Base-by-base conservation (phyloP, 192 early-diverging fungal species). In the Rhizoclosmatium globosum region DNA sequence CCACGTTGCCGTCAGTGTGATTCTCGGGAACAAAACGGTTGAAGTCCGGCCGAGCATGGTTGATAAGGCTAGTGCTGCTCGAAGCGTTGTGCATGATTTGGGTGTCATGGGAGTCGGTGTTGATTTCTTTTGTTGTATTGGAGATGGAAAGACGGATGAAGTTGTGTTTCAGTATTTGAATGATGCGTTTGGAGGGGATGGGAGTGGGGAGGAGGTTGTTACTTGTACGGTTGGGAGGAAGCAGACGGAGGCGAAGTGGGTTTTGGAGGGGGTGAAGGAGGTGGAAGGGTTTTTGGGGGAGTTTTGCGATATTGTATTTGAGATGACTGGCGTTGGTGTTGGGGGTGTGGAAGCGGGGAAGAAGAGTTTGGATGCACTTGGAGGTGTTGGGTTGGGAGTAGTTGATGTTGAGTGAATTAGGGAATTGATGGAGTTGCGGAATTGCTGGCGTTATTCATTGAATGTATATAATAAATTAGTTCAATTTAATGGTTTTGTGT, bases 191-290 rank as follows among this genome's bases (percentile, higher is more conserved):
- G 76, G 47, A 47, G 39, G 56, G 64, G 46, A 68, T 11, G 61
- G 65, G 57, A 7, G 64, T 42, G 67, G 15, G 6, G 23, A 44
- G 21, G 46, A 90, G 50, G 83, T 89, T 68, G 91, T 95, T 68
- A 96, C 95, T 41, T 91, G 91, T 39, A 99, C 98, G 0, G 97
- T 99, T 2, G 98, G 97, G 6, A 96, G 97, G 84, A 99, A 99
- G 79, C 93, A 93, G 81, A 98, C 96, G 0, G 94, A 97, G 69
- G 97, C 98, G 19, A 88, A 89, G 78, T 95, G 89, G 82, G 98
- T 93, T 62, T 85, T 98, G 79, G 94, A 93, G n/a, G 71, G 68
- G 7, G 88, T 89, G 9, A 82, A 79, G 64, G 85, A 86, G 17
- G 88, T 89, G 0, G 82, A 83, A 60, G 11, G n/a, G 43, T 68